Percentiles rank a stretch among this genome's conserved stretches.
Conservation (phyloP, 1,284 basidiomycete genomes). For the Rhodotorula sp. region DNA sequence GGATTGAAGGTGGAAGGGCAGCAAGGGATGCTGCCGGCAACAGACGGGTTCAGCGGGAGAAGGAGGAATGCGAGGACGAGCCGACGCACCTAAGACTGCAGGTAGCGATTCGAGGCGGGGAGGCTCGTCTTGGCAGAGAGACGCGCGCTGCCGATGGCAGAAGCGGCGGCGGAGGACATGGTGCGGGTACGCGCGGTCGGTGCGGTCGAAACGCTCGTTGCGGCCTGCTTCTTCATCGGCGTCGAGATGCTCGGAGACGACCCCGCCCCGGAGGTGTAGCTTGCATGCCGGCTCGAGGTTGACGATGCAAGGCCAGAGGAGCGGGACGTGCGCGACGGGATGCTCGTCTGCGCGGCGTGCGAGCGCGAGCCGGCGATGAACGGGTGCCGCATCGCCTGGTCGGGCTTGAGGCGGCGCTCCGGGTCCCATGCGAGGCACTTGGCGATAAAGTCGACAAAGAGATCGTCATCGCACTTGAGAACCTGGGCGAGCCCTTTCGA, state of each 20-base stretch:
- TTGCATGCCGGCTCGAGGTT: constrained; percentile 2
- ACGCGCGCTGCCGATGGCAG: not conserved
- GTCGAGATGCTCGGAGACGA: constrained; percentile 27
- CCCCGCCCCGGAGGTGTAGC: not conserved
- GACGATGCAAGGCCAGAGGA: constrained; percentile 14
- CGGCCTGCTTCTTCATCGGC: constrained; percentile 26
- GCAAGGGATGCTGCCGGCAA: not conserved
- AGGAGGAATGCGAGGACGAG: not conserved
- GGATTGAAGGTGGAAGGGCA: not conserved
- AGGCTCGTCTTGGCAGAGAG: not conserved
- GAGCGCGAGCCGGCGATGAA: constrained; percentile 10
- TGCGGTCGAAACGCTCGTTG: constrained; percentile 17
- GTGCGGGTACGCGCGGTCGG: constrained; percentile 18
- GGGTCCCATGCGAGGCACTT: constrained; percentile 99
- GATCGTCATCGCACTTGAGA: constrained; percentile 82
- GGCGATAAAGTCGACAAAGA: constrained; percentile 80
- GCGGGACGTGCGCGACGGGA: constrained; percentile 4
- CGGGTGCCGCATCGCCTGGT: constrained; percentile 64
- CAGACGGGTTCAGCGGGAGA: not conserved
- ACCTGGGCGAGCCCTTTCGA: constrained; percentile 87
- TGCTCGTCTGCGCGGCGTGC: not conserved
- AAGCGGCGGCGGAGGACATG: constrained; percentile 8
- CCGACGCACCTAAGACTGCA: not conserved
- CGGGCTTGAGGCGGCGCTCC: constrained; percentile 90
- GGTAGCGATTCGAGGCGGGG: constrained; percentile 1